A percentile compares a stretch with the other conserved stretches of the same genome.
Evolutionary conservation across 768 basidiomycete species (phyloP).

Genomic region (Multifurca ochricompacta): DNA sequence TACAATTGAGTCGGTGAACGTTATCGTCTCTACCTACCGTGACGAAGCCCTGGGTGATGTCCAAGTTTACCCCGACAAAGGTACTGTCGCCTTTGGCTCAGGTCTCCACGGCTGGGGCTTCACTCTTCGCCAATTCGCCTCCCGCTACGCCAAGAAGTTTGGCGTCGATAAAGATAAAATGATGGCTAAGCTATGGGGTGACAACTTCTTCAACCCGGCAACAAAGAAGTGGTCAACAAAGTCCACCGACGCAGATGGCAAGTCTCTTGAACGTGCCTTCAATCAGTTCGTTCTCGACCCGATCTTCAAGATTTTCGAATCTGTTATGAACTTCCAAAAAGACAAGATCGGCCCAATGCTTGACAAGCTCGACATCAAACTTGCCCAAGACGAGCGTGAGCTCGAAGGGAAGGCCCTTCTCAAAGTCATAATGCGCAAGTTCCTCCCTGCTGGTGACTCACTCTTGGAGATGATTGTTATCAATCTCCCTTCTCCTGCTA

Average conservation of each 20-base stretch:
- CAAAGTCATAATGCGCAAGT: slow-evolving; percentile 98
- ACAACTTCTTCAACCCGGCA: slow-evolving; percentile 97
- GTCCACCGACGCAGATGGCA: slow-evolving; percentile 66
- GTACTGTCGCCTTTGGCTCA: slow-evolving; percentile 97
- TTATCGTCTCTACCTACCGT: slow-evolving; percentile 96
- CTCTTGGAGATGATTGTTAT: slow-evolving; percentile 99
- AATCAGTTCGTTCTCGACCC: slow-evolving; percentile 98
- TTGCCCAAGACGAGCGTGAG: slow-evolving; percentile 81
- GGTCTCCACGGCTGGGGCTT: slow-evolving; percentile 99
- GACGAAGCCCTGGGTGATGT: slow-evolving; percentile 92
- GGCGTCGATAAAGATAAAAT: slow-evolving; percentile 99
- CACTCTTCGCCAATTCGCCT: slow-evolving; percentile 95
- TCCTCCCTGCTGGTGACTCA: slow-evolving; percentile 97
- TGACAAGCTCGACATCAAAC: slow-evolving; percentile 93
- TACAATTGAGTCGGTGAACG: slow-evolving; percentile 96
- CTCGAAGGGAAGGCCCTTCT: slow-evolving; percentile 93
- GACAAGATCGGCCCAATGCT: slow-evolving; percentile 75
- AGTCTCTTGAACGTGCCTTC: slow-evolving; percentile 95
- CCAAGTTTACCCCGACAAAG: slow-evolving; percentile 97
- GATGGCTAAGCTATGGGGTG: slow-evolving; percentile 97
- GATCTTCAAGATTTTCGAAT: slow-evolving; percentile 97
- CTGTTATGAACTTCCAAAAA: slow-evolving; percentile 99
- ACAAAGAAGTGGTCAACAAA: slow-evolving; percentile 96
- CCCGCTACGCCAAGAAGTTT: slow-evolving; percentile 94
- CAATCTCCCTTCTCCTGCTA: slow-evolving; percentile 94